phyloP scores from a whole-genome alignment of 106 monocot species.

The Dendrobium huoshanense region DNA sequence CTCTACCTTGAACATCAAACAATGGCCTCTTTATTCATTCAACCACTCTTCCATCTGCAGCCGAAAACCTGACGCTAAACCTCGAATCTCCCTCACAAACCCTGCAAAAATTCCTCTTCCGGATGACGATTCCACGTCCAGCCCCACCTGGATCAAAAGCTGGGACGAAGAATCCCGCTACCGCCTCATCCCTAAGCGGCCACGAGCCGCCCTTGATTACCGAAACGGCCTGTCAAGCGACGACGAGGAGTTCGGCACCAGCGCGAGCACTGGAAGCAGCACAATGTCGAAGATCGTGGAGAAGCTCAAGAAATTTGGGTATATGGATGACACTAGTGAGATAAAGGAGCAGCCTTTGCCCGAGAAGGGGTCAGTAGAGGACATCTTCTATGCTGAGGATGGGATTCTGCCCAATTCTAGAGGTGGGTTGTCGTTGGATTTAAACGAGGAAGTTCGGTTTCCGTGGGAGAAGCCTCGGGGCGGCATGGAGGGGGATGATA shows the following conservation, averaged over 20 bases:
- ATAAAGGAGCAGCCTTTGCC: conserved; percentile 26
- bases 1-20: conserved; percentile 10
- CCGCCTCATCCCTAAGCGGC: conserved; percentile 22
- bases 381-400: conserved; percentile 80
- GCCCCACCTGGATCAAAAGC: conserved; percentile 27
- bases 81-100: background rate
- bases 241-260: conserved; percentile 63
- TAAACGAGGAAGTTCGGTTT: conserved; percentile 55
- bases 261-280: conserved; percentile 58
- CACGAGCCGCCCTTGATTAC: conserved; percentile 39
- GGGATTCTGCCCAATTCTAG: conserved; percentile 60
- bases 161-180: conserved; percentile 18
- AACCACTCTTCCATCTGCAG: conserved; percentile 5
- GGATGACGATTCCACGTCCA: background rate
- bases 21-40: background rate
- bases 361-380: conserved; percentile 77
- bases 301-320: conserved; percentile 72
- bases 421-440: conserved; percentile 45
- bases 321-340: conserved; percentile 41
- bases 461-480: conserved; percentile 72
- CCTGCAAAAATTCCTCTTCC: background rate
- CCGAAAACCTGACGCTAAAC: conserved; percentile 8
- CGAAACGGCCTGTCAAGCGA: conserved; percentile 44
- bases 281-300: conserved; percentile 80
- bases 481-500: conserved; percentile 5